phyloP scores from a whole-genome alignment of 257 asterid genomes.

The Primulina huaijiensis region DNA sequence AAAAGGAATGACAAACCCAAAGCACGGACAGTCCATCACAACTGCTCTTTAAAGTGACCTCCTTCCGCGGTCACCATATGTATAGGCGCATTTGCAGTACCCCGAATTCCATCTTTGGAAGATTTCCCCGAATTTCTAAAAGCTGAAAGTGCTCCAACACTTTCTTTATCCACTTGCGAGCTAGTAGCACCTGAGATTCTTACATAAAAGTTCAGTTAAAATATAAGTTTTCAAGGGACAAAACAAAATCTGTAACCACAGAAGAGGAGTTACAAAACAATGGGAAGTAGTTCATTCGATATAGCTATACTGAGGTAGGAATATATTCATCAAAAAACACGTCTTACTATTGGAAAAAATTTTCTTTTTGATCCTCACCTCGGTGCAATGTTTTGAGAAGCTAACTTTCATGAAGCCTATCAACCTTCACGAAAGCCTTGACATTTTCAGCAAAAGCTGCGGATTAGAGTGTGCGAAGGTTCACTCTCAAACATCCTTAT shows the following conservation, averaged over 20 bases:
- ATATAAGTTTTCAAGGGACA: slow-evolving; percentile 4
- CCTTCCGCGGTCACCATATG: slow-evolving; percentile 92
- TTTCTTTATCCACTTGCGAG: slow-evolving; percentile 52
- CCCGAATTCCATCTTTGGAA: slow-evolving; percentile 72
- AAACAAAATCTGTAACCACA: background rate
- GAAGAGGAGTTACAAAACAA: background rate
- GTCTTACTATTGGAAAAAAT: background rate
- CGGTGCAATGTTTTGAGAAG: slow-evolving; percentile 70
- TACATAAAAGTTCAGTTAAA: slow-evolving; percentile 27
- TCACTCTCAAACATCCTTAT: slow-evolving; percentile 78
- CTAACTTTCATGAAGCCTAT: slow-evolving; percentile 80
- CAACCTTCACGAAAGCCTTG: slow-evolving; percentile 80
- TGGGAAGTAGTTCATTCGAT: background rate
- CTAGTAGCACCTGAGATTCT: slow-evolving; percentile 49
- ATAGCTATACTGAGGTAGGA: background rate
- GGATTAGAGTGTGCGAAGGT: slow-evolving; percentile 69
- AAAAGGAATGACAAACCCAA: slow-evolving; percentile 72
- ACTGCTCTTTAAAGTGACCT: slow-evolving; percentile 77
- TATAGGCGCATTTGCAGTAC: slow-evolving; percentile 84
- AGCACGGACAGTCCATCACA: slow-evolving; percentile 88
- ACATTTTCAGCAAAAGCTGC: slow-evolving; percentile 86
- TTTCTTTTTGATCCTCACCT: slow-evolving; percentile 43
- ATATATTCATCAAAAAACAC: background rate
- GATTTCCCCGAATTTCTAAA: slow-evolving; percentile 63
- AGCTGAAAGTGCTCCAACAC: slow-evolving; percentile 63